These are phyloP conservation scores for Diaporthe capsici DNA, from an alignment of 2,329 filamentous ascomycete species.

Conservation along the genomic window DNA sequence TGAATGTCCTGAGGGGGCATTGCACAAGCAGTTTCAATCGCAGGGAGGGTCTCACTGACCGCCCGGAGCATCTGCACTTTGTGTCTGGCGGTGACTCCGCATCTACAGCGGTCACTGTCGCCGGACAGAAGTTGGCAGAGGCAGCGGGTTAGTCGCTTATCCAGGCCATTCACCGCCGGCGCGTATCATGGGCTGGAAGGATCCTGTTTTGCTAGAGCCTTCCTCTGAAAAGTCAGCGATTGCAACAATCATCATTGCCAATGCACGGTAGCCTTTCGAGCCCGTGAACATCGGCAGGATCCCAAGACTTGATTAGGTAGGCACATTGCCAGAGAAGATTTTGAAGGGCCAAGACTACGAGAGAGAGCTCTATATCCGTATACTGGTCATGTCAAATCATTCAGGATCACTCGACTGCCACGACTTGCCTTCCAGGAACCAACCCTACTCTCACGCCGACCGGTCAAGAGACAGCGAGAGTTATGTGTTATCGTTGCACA, in stretches of 20 bases:
- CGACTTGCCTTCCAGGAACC: not conserved
- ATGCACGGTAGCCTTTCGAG: too few relatives aligned
- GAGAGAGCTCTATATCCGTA: not conserved
- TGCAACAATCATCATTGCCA: not conserved
- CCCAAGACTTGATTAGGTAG: too few relatives aligned
- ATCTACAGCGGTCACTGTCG: not conserved
- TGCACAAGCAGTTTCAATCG: not conserved
- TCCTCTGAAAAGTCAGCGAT: not conserved
- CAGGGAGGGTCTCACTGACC: not conserved
- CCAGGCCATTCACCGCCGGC: not conserved
- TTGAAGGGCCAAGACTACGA: not conserved
- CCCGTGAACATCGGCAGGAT: not conserved
- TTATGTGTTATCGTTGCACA: not conserved
- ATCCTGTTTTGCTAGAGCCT: not conserved
- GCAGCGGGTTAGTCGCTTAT: not conserved
- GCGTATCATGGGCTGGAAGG: not conserved
- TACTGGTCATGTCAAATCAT: not conserved
- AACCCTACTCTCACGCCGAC: not conserved
- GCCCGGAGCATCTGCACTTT: not conserved
- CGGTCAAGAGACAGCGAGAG: not conserved
- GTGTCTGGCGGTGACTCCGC: conserved; percentile 5
- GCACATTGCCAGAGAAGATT: not conserved
- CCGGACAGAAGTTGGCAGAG: not conserved
- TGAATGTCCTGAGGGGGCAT: not conserved
- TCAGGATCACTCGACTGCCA: not conserved